phyloP scores from a whole-genome alignment of 2,329 filamentous ascomycete genomes.

The Alternaria hordeiaustralica region DNA sequence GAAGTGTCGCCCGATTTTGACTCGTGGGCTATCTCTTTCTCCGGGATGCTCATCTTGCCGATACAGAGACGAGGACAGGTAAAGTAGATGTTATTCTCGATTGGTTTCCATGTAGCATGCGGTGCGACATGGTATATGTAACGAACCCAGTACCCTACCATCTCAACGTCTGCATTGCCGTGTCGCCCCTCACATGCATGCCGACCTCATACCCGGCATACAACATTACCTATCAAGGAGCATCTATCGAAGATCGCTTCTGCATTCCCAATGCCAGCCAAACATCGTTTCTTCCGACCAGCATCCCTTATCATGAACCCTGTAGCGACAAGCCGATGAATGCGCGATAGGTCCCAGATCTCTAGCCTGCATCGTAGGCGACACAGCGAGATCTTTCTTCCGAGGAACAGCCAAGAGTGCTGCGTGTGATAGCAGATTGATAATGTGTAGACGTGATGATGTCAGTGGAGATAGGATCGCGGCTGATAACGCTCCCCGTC shows the following conservation, averaged over 20 bases:
- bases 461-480: conserved; percentile 5
- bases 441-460: background rate
- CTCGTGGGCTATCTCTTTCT: background rate
- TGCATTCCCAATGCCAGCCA: background rate
- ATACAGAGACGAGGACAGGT: background rate
- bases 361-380: background rate
- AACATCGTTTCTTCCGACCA: background rate
- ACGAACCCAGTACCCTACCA: background rate
- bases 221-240: background rate
- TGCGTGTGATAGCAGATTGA: background rate
- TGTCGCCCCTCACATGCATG: background rate
- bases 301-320: conserved; percentile 6
- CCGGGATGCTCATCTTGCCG: background rate
- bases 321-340: conserved; percentile 3
- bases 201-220: background rate
- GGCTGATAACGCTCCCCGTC: conserved; percentile 1
- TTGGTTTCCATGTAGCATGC: background rate
- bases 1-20: conserved; percentile 1
- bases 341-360: background rate
- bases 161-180: background rate
- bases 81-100: background rate
- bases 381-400: background rate
- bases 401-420: background rate
- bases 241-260: conserved; percentile 1
- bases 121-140: background rate